Conservation (phyloP, 257 asterid species). For the Forsythia suspensa region DNA sequence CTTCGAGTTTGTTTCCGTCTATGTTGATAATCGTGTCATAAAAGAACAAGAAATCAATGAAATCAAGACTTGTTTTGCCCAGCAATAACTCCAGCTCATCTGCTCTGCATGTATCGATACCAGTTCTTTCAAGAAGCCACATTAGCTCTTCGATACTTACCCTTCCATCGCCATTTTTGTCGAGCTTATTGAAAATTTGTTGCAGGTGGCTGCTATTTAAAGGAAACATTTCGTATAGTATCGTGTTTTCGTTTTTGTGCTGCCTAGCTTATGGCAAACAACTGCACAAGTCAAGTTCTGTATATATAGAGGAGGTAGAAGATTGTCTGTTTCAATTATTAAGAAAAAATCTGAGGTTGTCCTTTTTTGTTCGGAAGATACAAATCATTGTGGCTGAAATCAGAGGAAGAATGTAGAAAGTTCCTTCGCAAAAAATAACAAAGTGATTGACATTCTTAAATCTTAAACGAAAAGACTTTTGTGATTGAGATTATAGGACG, state of each 20-base stretch:
- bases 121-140: conserved; percentile 27
- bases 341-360: background rate
- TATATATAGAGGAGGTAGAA: background rate
- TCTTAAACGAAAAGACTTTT: background rate
- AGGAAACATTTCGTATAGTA: conserved; percentile 15
- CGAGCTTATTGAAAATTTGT: conserved; percentile 31
- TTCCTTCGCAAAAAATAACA: background rate
- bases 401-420: background rate
- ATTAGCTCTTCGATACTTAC: conserved; percentile 35
- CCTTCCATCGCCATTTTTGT: conserved; percentile 31
- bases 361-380: background rate
- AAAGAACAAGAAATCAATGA: conserved; percentile 32
- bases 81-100: conserved; percentile 30
- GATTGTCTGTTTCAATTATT: background rate
- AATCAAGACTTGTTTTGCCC: conserved; percentile 29
- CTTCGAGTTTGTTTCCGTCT: background rate
- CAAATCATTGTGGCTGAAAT: background rate
- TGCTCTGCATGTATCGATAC: conserved; percentile 18
- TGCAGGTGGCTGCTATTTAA: conserved; percentile 22
- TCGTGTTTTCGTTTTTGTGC: background rate
- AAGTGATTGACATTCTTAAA: background rate
- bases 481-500: background rate
- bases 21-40: conserved; percentile 23
- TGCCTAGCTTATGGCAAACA: too few relatives aligned
- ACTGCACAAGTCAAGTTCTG: background rate